phyloP scores from a whole-genome alignment of 108 stramenopile genomes.

The Skeletonema tropicum region DNA sequence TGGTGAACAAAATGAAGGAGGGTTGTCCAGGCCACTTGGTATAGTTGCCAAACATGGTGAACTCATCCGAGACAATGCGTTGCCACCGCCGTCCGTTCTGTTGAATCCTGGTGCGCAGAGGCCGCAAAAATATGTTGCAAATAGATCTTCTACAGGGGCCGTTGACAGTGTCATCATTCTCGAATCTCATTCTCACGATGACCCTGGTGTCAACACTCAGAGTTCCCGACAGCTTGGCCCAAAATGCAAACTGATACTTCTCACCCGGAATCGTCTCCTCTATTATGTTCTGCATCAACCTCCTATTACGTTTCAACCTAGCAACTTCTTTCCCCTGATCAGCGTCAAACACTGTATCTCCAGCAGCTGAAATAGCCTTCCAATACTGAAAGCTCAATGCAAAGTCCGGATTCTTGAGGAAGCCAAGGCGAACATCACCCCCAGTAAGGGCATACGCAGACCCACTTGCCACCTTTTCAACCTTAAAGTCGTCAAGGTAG shows the following conservation, averaged over 20 bases:
- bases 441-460: background rate
- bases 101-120: conserved; percentile 5
- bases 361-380: conserved; percentile 10
- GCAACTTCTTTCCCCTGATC: conserved; percentile 24
- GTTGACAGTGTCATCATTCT: conserved; percentile 26
- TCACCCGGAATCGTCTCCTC: conserved; percentile 16
- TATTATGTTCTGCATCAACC: conserved; percentile 28
- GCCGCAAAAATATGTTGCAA: conserved; percentile 30
- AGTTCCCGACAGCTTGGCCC: conserved; percentile 9
- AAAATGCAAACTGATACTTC: conserved; percentile 19
- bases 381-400: conserved; percentile 20
- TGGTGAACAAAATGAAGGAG: conserved; percentile 26
- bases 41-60: conserved; percentile 36
- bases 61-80: conserved; percentile 22
- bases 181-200: conserved; percentile 29
- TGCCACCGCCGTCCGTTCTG: conserved; percentile 20
- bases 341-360: conserved; percentile 1
- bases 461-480: conserved; percentile 16
- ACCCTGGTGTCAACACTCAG: conserved; percentile 6
- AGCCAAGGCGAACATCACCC: conserved; percentile 10
- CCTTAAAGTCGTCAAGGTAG: conserved; percentile 31
- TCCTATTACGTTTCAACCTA: conserved; percentile 12
- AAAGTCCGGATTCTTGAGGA: conserved; percentile 40
- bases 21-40: conserved; percentile 37
- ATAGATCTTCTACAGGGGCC: conserved; percentile 19